Evolutionary conservation across 31 red algal species (phyloP), one percentile per base, ranked within the genome.

Genomic region (Asparagopsis taxiformis): DNA sequence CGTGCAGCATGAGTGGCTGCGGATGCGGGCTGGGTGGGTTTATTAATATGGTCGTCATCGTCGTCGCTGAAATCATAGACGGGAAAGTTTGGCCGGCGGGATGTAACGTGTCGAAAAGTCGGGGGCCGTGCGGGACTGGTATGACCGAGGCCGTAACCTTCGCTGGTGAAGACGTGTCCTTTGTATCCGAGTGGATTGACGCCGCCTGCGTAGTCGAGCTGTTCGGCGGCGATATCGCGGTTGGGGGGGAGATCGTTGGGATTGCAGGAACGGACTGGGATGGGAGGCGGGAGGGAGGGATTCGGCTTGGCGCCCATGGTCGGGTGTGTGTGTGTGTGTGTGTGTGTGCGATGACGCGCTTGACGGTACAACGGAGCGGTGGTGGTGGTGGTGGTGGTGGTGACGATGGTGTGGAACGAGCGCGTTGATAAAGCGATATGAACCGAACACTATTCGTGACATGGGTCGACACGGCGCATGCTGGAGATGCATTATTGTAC

Each of bases 121-220:
- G 24, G 58, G 59, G 31, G 59, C 30, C 8, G 50, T 31, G 52
- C 53, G 53, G 34, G 50, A 29, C 5, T 44, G 60, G 25, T 78
- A 66, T n/a, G n/a, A n/a, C n/a, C n/a, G 3, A 43, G 57, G 51
- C 54, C 64, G 7, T 38, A 53, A n/a, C 60, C 59, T 20, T 75
- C 37, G 3, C 55, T 33, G 20, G 71, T 55, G 71, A 75, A 75
- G 11, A 49, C 54, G 56, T 75, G 71, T 30, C 71, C 71, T 55
- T 43, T 62, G 71, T 75, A 75, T 29, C 71, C 71, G 53, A 75
- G 71, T 3, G 71, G 71, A 30, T 75, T 75, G 50, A 75, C 71
- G 54, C 71, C 71, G 2, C 71, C 71, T 4, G 20, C 71, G 35
- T 60, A 60, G 71, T 75, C 56, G 35, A 61, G 59, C 21, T 58